Evolutionary conservation across 164 flowering plant species (phyloP).

Genomic region (Vitis riparia): DNA sequence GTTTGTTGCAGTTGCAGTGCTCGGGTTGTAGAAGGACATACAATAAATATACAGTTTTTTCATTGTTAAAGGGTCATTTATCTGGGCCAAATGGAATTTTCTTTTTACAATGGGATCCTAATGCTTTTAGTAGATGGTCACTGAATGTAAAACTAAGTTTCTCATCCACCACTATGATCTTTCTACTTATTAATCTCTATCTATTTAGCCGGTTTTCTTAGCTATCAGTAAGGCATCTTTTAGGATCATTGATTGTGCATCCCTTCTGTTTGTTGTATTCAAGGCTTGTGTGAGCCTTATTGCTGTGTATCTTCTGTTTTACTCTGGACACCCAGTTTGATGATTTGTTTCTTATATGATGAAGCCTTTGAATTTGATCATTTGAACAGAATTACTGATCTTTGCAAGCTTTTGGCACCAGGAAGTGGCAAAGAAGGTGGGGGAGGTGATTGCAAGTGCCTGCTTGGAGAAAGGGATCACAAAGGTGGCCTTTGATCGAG

Average conservation of each 20-base stretch:
- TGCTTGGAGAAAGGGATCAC: conserved; percentile 92
- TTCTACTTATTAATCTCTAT: no score
- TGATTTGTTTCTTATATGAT: background rate
- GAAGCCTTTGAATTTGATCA: background rate
- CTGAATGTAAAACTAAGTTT: background rate
- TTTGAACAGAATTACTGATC: background rate
- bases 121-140: background rate
- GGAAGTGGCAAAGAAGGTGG: conserved; percentile 91
- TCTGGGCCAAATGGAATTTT: no score
- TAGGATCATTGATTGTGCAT: background rate
- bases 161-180: background rate
- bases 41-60: no score
- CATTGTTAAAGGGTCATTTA: no score
- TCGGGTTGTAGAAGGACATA: background rate
- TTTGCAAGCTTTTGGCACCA: conserved; percentile 29
- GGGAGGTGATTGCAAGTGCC: conserved; percentile 83
- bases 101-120: background rate
- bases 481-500: conserved; percentile 91
- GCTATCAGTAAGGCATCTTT: no score
- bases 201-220: no score
- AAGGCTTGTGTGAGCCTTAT: background rate
- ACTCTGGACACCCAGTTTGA: background rate
- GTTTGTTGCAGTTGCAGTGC: conserved; percentile 1
- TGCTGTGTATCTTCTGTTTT: background rate
- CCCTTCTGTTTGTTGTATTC: background rate